Evolutionary conservation across 805 yeast genomes (phyloP).

Genomic region (Spathaspora gorwiae): DNA sequence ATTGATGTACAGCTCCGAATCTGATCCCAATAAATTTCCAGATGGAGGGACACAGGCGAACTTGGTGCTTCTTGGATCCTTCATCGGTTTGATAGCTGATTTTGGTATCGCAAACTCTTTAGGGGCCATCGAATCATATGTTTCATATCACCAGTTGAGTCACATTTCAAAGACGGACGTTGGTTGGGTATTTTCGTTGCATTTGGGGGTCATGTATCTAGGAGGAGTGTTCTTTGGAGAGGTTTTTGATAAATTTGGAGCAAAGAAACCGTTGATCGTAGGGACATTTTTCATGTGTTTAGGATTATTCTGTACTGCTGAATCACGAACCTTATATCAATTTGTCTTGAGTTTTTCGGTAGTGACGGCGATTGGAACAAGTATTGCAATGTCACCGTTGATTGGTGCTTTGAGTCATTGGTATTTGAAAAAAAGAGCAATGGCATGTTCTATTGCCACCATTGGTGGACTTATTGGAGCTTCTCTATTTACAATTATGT

Average conservation of each 20-base stretch:
- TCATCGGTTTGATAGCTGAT: slow-evolving; percentile 23
- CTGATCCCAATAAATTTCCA: slow-evolving; percentile 20
- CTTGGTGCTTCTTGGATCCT: slow-evolving; percentile 21
- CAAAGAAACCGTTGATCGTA: slow-evolving; percentile 15
- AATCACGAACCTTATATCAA: slow-evolving; percentile 19
- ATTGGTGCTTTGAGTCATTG: slow-evolving; percentile 25
- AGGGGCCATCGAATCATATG: slow-evolving; percentile 26
- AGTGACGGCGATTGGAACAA: slow-evolving; percentile 23
- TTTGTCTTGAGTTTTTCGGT: slow-evolving; percentile 24
- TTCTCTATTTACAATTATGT: slow-evolving; percentile 22
- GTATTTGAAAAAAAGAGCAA: slow-evolving; percentile 21
- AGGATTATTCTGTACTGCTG: slow-evolving; percentile 25
- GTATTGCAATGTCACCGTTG: slow-evolving; percentile 26
- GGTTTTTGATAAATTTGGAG: slow-evolving; percentile 23
- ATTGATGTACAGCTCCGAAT: slow-evolving; percentile 17
- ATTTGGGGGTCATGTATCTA: slow-evolving; percentile 27
- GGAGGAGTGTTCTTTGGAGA: slow-evolving; percentile 28
- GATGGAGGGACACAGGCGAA: slow-evolving; percentile 27
- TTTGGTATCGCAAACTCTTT: slow-evolving; percentile 26
- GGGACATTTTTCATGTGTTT: slow-evolving; percentile 17
- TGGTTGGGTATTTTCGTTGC: slow-evolving; percentile 28
- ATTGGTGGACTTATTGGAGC: slow-evolving; percentile 29
- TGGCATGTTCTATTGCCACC: slow-evolving; percentile 24
- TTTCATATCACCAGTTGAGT: slow-evolving; percentile 17
- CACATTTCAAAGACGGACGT: slow-evolving; percentile 16